Percentiles rank a stretch among this genome's conserved stretches.
Evolutionary conservation across 2,329 filamentous ascomycete genomes (phyloP).

Genomic region (Aureobasidium pullulans): DNA sequence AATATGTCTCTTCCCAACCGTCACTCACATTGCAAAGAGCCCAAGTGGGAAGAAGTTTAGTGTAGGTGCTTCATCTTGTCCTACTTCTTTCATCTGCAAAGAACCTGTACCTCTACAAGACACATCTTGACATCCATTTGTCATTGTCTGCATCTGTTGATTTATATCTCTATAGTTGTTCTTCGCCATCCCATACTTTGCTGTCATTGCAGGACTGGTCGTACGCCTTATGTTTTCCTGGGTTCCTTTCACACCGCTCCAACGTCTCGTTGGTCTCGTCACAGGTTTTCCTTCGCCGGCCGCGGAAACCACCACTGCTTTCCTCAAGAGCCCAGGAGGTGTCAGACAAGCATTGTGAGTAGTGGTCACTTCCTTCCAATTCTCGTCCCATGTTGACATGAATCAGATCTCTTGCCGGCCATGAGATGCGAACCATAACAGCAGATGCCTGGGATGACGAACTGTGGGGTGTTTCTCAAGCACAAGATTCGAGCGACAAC

Average conservation of each 20-base stretch:
- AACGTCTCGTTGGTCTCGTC: slow-evolving; percentile 34
- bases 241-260: slow-evolving; percentile 34
- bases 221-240: slow-evolving; percentile 36
- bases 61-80: slow-evolving; percentile 24
- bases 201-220: slow-evolving; percentile 20
- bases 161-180: background rate
- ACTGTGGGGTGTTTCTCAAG: slow-evolving; percentile 46
- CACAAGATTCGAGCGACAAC: background rate
- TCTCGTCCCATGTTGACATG: background rate
- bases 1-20: slow-evolving; percentile 40
- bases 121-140: background rate
- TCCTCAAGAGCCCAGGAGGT: slow-evolving; percentile 42
- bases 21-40: slow-evolving; percentile 40
- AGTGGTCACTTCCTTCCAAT: background rate
- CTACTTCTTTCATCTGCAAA: background rate
- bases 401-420: slow-evolving; percentile 42
- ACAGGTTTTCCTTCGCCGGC: slow-evolving; percentile 38
- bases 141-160: background rate
- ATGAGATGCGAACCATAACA: slow-evolving; percentile 52
- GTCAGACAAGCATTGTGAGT: slow-evolving; percentile 47
- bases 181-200: slow-evolving; percentile 8
- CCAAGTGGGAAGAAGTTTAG: slow-evolving; percentile 34
- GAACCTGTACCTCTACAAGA: background rate
- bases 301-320: slow-evolving; percentile 42
- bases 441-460: slow-evolving; percentile 51